Evolutionary conservation across 1,284 basidiomycete genomes (phyloP).

Genomic region (Sphaerobolus stellatus): DNA sequence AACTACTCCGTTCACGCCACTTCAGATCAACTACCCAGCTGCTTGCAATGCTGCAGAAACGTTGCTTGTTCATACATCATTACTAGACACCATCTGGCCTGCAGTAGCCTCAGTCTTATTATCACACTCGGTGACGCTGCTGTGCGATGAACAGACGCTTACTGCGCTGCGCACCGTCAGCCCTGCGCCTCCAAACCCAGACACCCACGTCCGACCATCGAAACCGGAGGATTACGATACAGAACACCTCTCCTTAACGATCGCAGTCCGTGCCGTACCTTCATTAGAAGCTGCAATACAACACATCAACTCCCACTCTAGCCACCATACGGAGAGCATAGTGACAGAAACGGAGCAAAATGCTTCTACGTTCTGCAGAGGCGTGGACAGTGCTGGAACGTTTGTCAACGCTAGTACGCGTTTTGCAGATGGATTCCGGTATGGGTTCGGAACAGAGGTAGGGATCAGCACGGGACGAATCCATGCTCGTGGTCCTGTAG

Average conservation of each 20-base stretch:
- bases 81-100: slow-evolving; percentile 77
- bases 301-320: slow-evolving; percentile 92
- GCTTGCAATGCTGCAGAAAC: slow-evolving; percentile 96
- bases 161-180: slow-evolving; percentile 43
- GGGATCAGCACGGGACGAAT: slow-evolving; percentile 97
- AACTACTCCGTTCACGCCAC: slow-evolving; percentile 1
- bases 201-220: slow-evolving; percentile 52
- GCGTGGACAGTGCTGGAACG: slow-evolving; percentile 89
- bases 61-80: slow-evolving; percentile 76
- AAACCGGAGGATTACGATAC: slow-evolving; percentile 71
- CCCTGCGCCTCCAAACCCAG: slow-evolving; percentile 35
- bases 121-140: slow-evolving; percentile 67
- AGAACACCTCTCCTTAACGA: slow-evolving; percentile 84
- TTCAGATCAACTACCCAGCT: slow-evolving; percentile 89
- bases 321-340: slow-evolving; percentile 94
- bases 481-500: slow-evolving; percentile 95
- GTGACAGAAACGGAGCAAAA: slow-evolving; percentile 75
- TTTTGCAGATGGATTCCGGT: slow-evolving; percentile 96
- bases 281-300: slow-evolving; percentile 74
- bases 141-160: slow-evolving; percentile 74
- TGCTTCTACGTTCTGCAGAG: slow-evolving; percentile 78
- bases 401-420: slow-evolving; percentile 95
- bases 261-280: slow-evolving; percentile 77
- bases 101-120: slow-evolving; percentile 75
- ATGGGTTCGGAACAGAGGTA: slow-evolving; percentile 97